Percentiles rank a stretch among this genome's conserved stretches.
These are phyloP conservation scores for Cyberlindnera saturnus DNA, from an alignment of 805 yeast species.

Conservation along the genomic window DNA sequence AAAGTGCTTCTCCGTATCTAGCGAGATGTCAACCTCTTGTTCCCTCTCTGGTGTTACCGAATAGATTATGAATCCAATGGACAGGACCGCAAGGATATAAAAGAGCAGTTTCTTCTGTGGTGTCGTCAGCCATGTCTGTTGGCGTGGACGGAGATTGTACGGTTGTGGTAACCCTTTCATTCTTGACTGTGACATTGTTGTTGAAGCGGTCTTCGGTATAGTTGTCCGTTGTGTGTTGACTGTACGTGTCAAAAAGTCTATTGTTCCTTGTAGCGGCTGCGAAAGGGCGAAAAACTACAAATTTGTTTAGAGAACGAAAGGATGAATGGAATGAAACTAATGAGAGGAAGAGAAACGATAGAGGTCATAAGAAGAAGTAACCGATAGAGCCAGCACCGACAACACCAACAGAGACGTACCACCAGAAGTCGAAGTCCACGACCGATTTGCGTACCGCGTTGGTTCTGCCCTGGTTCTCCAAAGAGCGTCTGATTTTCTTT, in stretches of 20 bases:
- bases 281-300: neutral
- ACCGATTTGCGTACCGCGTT: slow-evolving; percentile 48
- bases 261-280: neutral
- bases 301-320: neutral
- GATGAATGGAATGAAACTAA: neutral
- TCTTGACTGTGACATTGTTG: slow-evolving; percentile 24
- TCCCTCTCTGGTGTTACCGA: slow-evolving; percentile 22
- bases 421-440: slow-evolving; percentile 41
- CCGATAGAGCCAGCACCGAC: slow-evolving; percentile 33
- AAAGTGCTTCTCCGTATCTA: slow-evolving; percentile 17
- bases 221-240: neutral
- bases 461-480: slow-evolving; percentile 77
- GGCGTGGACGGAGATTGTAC: slow-evolving; percentile 28
- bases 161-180: slow-evolving; percentile 38
- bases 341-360: neutral
- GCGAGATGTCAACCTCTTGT: slow-evolving; percentile 17
- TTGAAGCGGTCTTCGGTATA: neutral
- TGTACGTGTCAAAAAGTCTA: neutral
- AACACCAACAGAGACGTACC: slow-evolving; percentile 48
- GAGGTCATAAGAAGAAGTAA: slow-evolving; percentile 19
- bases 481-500: slow-evolving; percentile 55
- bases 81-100: slow-evolving; percentile 29
- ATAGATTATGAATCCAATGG: slow-evolving; percentile 29
- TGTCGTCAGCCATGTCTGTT: slow-evolving; percentile 33
- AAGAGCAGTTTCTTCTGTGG: slow-evolving; percentile 40